Base-by-base conservation (phyloP, 306 rosid genomes). In the Clitoria ternatea region DNA sequence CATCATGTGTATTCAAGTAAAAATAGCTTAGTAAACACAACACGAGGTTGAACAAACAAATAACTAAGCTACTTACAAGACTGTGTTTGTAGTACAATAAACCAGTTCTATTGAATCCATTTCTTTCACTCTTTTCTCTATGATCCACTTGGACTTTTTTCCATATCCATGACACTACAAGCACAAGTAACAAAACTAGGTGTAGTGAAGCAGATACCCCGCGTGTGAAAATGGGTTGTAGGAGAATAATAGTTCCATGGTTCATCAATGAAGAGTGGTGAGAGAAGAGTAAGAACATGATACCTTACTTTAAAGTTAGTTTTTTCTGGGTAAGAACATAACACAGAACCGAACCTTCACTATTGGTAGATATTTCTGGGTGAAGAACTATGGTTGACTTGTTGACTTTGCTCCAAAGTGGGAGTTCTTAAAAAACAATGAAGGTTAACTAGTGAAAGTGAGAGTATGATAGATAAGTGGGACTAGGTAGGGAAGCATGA, bases 151-250 rank as follows among this genome's bases (percentile, higher is more conserved):
- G 75, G 44, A 64, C 49, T 75, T 76, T 85, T 29, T 61, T 75
- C 67, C 82, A 76, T 68, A 65, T 20, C 90, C 88, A 81, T 13
- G 80, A 75, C 50, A 83, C 2, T 30, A 77, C 14, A 60, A 86
- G 48, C 66, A 50, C 74, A 37, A 81, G 43, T 3, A 81, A 79
- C 76, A 85, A 60, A 5, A 69, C 55, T 17, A 84, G 30, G 78
- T 88, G 90, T 10, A 82, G 35, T 1, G 81, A 82, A 42, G 79
- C 83, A 66, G 91, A 90, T 18, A 54, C 23, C 49, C 83, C 77
- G 13, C 74, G 85, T 15, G 78, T 54, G 79, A 83, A 83, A 53
- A 81, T 15, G 18, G 86, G 86, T 66, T 74, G 44, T 14, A 83
- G 59, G 35, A 83, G 73, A 71, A 85, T 81, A 33, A 74, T 59